phyloP scores from a whole-genome alignment of 2,329 filamentous ascomycete genomes.

The Blastomyces gilchristii region DNA sequence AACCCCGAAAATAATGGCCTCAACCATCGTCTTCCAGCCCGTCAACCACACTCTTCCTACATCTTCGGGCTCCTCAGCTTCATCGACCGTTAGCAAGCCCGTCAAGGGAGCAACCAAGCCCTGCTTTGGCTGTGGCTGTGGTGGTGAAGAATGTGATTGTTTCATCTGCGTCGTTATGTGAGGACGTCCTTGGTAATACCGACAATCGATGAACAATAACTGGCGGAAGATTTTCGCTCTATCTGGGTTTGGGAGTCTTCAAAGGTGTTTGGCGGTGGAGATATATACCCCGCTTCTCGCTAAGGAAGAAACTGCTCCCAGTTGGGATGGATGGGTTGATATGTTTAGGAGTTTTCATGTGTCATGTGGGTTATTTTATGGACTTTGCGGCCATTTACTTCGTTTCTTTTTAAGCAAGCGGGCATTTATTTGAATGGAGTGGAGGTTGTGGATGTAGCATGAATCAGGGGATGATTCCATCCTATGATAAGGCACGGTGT shows the following conservation, averaged over 20 bases:
- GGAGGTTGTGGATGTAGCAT: neutral
- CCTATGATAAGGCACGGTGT: neutral
- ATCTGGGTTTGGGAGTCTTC: neutral
- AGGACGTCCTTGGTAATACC: conserved; percentile 5
- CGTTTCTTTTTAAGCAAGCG: neutral
- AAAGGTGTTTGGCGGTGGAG: neutral
- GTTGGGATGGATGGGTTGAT: neutral
- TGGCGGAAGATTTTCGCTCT: neutral
- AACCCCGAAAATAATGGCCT: conserved; percentile 6
- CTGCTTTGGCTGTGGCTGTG: conserved; percentile 34
- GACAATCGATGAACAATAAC: neutral
- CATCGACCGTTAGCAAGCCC: conserved; percentile 28
- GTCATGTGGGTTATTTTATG: neutral
- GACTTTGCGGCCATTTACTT: neutral
- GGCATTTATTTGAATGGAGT: too few relatives aligned
- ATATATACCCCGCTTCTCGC: neutral
- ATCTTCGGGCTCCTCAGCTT: conserved; percentile 25
- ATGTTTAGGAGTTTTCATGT: neutral
- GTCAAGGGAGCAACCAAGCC: conserved; percentile 32
- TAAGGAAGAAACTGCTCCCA: neutral
- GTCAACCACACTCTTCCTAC: conserved; percentile 27
- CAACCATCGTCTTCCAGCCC: conserved; percentile 14
- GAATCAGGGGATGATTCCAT: neutral
- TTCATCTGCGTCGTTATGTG: conserved; percentile 35
- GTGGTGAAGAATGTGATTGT: conserved; percentile 33